phyloP scores from a whole-genome alignment of 371 early-diverging fungal species.

The Rhizomucor pusillus region DNA sequence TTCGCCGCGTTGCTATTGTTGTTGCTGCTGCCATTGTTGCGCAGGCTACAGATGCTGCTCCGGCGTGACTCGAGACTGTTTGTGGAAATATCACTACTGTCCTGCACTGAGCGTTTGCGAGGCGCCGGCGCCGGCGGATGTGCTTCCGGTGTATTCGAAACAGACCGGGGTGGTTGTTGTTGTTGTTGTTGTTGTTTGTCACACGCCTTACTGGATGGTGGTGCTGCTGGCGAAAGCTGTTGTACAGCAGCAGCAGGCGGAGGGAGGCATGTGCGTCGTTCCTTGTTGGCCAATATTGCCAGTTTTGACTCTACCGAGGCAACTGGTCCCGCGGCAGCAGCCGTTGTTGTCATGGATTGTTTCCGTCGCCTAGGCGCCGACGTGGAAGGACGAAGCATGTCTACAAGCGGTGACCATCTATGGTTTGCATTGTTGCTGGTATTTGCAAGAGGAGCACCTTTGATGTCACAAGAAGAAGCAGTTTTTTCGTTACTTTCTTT shows the following conservation, averaged over 20 bases:
- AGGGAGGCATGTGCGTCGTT: background rate
- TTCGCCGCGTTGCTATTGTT: conserved; percentile 9
- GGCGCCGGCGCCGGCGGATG: background rate
- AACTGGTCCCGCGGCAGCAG: too few relatives aligned
- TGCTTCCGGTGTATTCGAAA: background rate
- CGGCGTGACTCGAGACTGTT: conserved; percentile 11
- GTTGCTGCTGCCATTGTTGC: conserved; percentile 10
- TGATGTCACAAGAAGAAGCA: background rate
- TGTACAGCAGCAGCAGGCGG: background rate
- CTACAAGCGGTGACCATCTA: conserved; percentile 3
- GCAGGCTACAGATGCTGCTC: conserved; percentile 9
- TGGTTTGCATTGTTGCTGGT: conserved; percentile 2
- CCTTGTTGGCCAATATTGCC: background rate
- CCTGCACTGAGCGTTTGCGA: background rate
- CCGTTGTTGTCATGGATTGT: too few relatives aligned
- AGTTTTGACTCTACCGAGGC: too few relatives aligned
- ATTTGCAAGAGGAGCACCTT: background rate
- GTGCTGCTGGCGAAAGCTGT: conserved; percentile 1
- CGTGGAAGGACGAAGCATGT: conserved; percentile 2
- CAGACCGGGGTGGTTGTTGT: background rate
- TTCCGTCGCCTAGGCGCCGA: background rate
- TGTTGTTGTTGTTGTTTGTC: conserved; percentile 5
- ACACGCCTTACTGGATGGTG: background rate
- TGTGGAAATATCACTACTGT: conserved; percentile 15
- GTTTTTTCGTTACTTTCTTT: too few relatives aligned